phyloP scores from a whole-genome alignment of 129 eudicot genomes.

The Flaveria linearis region DNA sequence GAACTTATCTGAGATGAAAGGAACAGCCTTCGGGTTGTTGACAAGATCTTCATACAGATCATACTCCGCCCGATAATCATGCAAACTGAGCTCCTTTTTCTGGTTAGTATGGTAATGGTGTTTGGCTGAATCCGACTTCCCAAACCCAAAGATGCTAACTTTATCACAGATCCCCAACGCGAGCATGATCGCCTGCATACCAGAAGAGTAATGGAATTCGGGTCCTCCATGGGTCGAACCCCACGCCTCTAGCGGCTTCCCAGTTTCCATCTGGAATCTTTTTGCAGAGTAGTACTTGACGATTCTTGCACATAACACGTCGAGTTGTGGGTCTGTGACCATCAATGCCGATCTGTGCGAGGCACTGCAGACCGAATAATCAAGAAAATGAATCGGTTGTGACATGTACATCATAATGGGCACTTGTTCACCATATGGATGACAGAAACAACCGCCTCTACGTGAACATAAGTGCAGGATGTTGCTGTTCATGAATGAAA shows the following conservation, averaged over 20 bases:
- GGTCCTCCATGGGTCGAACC: constrained; percentile 57
- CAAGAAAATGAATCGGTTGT: constrained; percentile 88
- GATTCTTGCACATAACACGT: constrained; percentile 63
- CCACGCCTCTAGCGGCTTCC: constrained; percentile 63
- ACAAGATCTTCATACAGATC: constrained; percentile 75
- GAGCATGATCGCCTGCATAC: constrained; percentile 92
- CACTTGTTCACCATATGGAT: constrained; percentile 70
- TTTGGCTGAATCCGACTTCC: constrained; percentile 62
- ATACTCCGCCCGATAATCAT: constrained; percentile 89
- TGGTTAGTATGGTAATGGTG: constrained; percentile 95
- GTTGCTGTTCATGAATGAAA: constrained; percentile 89
- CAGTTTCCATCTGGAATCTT: constrained; percentile 42
- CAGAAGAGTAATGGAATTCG: constrained; percentile 87
- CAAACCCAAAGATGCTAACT: constrained; percentile 82
- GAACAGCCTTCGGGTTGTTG: constrained; percentile 53
- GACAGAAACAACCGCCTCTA: constrained; percentile 79
- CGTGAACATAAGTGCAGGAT: constrained; percentile 82
- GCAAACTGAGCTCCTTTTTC: constrained; percentile 70
- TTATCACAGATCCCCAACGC: constrained; percentile 75
- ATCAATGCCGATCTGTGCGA: constrained; percentile 58
- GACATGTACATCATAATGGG: constrained; percentile 83
- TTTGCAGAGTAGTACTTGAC: constrained; percentile 83
- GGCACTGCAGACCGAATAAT: constrained; percentile 61
- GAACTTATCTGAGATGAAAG: constrained; percentile 72
- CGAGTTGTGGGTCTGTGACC: constrained; percentile 78